Base-by-base conservation (phyloP, 768 basidiomycete species). In the Trametes maxima region DNA sequence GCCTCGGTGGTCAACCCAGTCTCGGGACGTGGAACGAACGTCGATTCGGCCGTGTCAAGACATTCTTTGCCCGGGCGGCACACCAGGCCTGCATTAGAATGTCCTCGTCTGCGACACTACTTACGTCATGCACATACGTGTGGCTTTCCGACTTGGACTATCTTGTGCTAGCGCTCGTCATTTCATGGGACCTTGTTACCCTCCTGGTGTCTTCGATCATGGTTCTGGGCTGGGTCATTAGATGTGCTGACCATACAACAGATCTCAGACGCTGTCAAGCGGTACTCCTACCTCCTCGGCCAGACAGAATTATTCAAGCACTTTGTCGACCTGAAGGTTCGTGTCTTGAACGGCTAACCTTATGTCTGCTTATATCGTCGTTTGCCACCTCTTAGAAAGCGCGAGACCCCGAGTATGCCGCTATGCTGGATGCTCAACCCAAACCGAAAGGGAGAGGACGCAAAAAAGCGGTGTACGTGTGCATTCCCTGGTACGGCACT, bases 281-380 rank as follows among this genome's bases (percentile, higher is more conserved):
- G 95, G 17, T 98, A 98, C 72, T 92, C 92, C 2, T 98, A 98
- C 74, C 85, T 98, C n/a, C 83, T 99, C 1, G 97, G 97, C 8
- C 95, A 99, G 73, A 98, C 96, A 0, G 97, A 98, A 66, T 81
- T 98, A 19, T 99, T 99, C 81, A 94, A 94, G 68, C 96, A 98
- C 74, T 98, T 98, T 71, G 92, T 98, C 7, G 94, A 98, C 72
- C 89, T 98, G 75, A 97, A 97, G 84, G 94, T 91, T 21, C 25
- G 79, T 12, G 64, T 37, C 11, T 21, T 5, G 28, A 10, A 5
- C 14, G 35, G 25, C 0, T 16, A n/a, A 17, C 16, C 17, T 19
- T 13, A 24, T 42, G 7, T 16, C 7, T 42, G 51, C 60, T 52
- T 3, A 52, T 47, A n/a, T 3, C 36, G 6, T 10, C 5, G 13